Conservation (phyloP, 106 monocot species). For the Platanthera guangdongensis region DNA sequence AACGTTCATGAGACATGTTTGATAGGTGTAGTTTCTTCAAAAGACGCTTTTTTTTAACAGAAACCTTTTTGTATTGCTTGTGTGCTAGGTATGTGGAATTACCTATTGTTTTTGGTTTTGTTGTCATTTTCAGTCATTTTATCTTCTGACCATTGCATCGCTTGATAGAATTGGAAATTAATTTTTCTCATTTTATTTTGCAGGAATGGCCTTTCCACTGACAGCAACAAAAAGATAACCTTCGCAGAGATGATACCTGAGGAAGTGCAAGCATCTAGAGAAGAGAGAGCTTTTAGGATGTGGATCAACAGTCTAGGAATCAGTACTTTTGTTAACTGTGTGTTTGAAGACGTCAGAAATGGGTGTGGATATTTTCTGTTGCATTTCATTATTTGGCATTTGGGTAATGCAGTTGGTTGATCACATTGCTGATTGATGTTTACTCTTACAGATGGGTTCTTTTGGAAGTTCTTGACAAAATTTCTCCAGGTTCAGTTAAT, state of each 20-base stretch:
- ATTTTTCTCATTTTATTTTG: background rate
- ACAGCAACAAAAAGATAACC: conserved; percentile 28
- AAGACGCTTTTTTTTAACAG: background rate
- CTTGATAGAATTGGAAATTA: background rate
- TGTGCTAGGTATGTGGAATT: background rate
- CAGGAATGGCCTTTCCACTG: conserved; percentile 41
- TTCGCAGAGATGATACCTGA: conserved; percentile 35
- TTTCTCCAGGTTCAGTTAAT: conserved; percentile 79
- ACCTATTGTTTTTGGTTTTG: background rate
- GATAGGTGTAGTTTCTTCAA: background rate
- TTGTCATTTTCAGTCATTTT: background rate
- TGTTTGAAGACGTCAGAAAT: conserved; percentile 46
- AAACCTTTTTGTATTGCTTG: background rate
- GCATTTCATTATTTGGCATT: background rate
- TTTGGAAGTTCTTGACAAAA: conserved; percentile 90
- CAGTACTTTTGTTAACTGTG: conserved; percentile 35
- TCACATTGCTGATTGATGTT: background rate
- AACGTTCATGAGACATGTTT: background rate
- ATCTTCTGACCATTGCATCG: background rate
- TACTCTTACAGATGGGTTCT: conserved; percentile 77
- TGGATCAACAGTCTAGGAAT: conserved; percentile 54
- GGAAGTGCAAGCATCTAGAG: conserved; percentile 40
- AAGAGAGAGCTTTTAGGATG: conserved; percentile 52
- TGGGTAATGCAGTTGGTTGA: background rate
- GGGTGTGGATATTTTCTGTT: conserved; percentile 19